These are phyloP conservation scores for Podospora bellae-mahoneyi DNA, from an alignment of 495 filamentous ascomycete species.

Conservation along the genomic window DNA sequence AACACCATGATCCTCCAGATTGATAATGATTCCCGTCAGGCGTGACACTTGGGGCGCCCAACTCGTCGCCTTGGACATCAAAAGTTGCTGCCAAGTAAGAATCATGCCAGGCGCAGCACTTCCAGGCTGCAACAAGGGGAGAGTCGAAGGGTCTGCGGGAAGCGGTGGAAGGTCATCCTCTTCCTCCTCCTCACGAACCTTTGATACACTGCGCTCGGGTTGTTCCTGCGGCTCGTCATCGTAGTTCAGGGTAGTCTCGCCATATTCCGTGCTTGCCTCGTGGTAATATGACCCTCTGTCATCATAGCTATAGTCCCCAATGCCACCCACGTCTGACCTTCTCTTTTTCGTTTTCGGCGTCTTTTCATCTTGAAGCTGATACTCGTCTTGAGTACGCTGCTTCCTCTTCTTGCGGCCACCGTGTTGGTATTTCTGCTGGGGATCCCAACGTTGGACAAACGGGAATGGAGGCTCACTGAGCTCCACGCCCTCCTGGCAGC, in stretches of 20 bases:
- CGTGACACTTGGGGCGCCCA: slow-evolving; percentile 74
- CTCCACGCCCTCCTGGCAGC: slow-evolving; percentile 66
- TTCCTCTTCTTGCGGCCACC: slow-evolving; percentile 39
- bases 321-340: slow-evolving; percentile 36
- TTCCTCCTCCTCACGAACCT: slow-evolving; percentile 21
- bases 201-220: slow-evolving; percentile 22
- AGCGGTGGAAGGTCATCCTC: slow-evolving; percentile 63
- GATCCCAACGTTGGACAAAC: slow-evolving; percentile 85
- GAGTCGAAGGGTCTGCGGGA: slow-evolving; percentile 57
- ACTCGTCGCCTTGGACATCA: slow-evolving; percentile 67
- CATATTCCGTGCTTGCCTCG: slow-evolving; percentile 20
- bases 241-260: slow-evolving; percentile 49
- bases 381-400: slow-evolving; percentile 38
- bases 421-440: slow-evolving; percentile 54
- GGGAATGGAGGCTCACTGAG: slow-evolving; percentile 83
- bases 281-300: slow-evolving; percentile 17
- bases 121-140: slow-evolving; percentile 52
- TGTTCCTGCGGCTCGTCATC: slow-evolving; percentile 44
- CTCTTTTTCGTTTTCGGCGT: slow-evolving; percentile 47
- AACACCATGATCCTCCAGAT: slow-evolving; percentile 41
- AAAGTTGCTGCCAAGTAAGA: slow-evolving; percentile 75
- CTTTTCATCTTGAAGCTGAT: slow-evolving; percentile 36
- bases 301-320: slow-evolving; percentile 31
- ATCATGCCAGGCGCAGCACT: slow-evolving; percentile 61
- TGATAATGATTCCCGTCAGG: slow-evolving; percentile 61